Percentiles rank a stretch among this genome's conserved stretches.
Conservation (phyloP, 116 monocot genomes). For the Phalaenopsis hybrid region DNA sequence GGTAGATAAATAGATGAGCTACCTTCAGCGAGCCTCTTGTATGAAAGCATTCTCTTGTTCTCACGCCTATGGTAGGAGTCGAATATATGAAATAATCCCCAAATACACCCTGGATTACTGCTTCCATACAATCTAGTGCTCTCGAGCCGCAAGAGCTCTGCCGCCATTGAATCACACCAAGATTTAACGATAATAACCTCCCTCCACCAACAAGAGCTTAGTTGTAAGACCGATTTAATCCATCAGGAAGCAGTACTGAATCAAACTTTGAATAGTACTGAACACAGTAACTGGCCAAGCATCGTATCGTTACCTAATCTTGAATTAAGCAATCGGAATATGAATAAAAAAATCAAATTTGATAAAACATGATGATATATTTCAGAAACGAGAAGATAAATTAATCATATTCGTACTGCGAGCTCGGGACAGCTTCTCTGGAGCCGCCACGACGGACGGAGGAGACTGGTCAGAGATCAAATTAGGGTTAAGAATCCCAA, state of each 20-base stretch:
- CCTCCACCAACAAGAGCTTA: not conserved
- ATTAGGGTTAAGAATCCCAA: not conserved
- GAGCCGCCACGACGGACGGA: not conserved
- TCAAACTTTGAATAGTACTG: not conserved
- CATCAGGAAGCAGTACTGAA: not conserved
- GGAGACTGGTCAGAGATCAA: not conserved
- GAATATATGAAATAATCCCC: conserved; percentile 20
- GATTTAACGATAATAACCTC: no score
- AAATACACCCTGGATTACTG: conserved; percentile 11
- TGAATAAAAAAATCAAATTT: not conserved
- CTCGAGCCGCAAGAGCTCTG: conserved; percentile 17
- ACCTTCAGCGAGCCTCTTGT: not conserved
- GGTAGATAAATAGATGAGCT: not conserved
- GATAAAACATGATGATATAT: not conserved
- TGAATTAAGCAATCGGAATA: not conserved
- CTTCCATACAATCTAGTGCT: conserved; percentile 6
- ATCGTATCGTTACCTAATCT: not conserved
- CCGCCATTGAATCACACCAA: not conserved
- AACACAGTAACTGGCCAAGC: not conserved
- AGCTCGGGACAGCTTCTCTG: not conserved
- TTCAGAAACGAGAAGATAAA: not conserved
- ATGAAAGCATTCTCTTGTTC: conserved; percentile 4
- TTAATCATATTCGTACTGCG: not conserved
- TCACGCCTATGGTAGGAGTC: conserved; percentile 2
- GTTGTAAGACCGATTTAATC: not conserved